Conservation (phyloP, 345 rosid genomes). For the Pelargonium nanum region DNA sequence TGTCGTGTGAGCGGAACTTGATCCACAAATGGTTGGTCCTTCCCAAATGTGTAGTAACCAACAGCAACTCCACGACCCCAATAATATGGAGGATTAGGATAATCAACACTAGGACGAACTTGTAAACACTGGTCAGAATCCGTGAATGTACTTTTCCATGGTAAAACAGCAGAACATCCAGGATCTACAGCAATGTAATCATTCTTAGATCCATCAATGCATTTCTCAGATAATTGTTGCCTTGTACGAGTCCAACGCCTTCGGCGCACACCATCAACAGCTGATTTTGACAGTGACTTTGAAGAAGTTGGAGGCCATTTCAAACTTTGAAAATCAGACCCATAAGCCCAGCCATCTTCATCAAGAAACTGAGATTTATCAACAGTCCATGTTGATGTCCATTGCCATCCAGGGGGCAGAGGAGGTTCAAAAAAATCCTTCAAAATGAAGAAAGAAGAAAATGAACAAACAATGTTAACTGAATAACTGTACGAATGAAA, state of each 20-base stretch:
- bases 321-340: conserved; percentile 38
- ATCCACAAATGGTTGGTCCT: conserved; percentile 65
- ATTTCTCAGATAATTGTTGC: conserved; percentile 22
- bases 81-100: conserved; percentile 36
- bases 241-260: conserved; percentile 55
- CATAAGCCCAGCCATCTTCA: conserved; percentile 57
- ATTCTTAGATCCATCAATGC: conserved; percentile 10
- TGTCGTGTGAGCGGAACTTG: conserved; percentile 56
- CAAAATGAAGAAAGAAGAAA: conserved; percentile 15
- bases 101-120: conserved; percentile 56
- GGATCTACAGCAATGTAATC: conserved; percentile 37
- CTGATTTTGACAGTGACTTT: conserved; percentile 23
- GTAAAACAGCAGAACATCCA: conserved; percentile 65
- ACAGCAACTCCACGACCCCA: conserved; percentile 64
- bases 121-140: conserved; percentile 57
- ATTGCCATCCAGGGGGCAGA: conserved; percentile 49
- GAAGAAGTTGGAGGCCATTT: conserved; percentile 45
- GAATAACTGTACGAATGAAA: background rate
- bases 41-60: conserved; percentile 42
- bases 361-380: conserved; percentile 46
- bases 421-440: conserved; percentile 48
- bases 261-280: conserved; percentile 35
- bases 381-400: conserved; percentile 52
- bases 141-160: conserved; percentile 71
- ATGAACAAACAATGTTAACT: background rate